A percentile compares a stretch with the other conserved stretches of the same genome.
phyloP scores from a whole-genome alignment of 495 filamentous ascomycete species.

The Aspergillus ellipticus region DNA sequence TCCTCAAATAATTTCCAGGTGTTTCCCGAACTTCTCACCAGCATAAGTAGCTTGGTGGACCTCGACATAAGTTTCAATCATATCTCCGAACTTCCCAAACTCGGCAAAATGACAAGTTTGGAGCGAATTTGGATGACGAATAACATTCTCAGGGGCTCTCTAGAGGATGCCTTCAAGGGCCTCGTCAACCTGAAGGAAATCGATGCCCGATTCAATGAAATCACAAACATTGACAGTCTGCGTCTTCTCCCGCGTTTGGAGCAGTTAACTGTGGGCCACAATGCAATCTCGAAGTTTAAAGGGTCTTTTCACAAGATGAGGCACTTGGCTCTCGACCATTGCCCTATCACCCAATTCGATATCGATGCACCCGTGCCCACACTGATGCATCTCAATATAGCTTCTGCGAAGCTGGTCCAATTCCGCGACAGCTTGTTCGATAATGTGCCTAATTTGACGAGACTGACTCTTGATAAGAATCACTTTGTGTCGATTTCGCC shows the following conservation, averaged over 20 bases:
- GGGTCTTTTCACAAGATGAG: constrained; percentile 81
- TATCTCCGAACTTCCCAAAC: constrained; percentile 70
- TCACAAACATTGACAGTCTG: constrained; percentile 81
- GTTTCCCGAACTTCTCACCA: constrained; percentile 81
- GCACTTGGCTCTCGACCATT: constrained; percentile 81
- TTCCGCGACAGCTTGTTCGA: constrained; percentile 82
- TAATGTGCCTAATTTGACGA: constrained; percentile 78
- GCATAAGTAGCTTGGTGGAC: constrained; percentile 79
- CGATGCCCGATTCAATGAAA: constrained; percentile 87
- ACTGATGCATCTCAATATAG: constrained; percentile 79
- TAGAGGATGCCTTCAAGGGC: constrained; percentile 65
- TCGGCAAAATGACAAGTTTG: constrained; percentile 71
- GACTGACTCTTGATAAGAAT: constrained; percentile 88
- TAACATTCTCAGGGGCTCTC: constrained; percentile 72
- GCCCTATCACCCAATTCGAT: constrained; percentile 90
- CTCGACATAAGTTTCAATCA: constrained; percentile 96
- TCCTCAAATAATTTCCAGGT: constrained; percentile 86
- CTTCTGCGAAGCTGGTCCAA: constrained; percentile 79
- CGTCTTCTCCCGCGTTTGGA: constrained; percentile 80
- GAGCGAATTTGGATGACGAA: constrained; percentile 95
- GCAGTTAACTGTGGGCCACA: constrained; percentile 83
- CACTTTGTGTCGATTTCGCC: constrained; percentile 85
- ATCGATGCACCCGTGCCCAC: constrained; percentile 72
- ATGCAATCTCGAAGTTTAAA: constrained; percentile 80
- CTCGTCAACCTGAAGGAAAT: constrained; percentile 81